Conservation (phyloP, 2,329 filamentous ascomycete species). For the Aspergillus pseudotamarii region DNA sequence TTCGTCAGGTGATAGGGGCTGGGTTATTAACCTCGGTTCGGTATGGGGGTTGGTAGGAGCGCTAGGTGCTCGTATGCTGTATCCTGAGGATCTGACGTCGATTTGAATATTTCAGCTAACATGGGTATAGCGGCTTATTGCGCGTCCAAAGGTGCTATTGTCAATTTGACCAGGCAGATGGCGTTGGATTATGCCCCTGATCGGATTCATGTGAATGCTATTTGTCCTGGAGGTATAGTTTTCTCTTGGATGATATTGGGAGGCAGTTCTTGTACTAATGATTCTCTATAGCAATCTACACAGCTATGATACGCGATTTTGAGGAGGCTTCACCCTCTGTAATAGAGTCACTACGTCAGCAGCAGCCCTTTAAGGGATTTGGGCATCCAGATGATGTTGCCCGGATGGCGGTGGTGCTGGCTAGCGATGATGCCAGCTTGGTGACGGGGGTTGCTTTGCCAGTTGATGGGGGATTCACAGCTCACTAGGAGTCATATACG, state of each 20-base stretch:
- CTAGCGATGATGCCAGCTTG: conserved; percentile 51
- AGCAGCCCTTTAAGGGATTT: conserved; percentile 31
- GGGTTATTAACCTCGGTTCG: conserved; percentile 36
- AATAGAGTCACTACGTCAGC: conserved; percentile 12
- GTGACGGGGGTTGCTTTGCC: conserved; percentile 49
- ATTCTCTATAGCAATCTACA: conserved; percentile 25
- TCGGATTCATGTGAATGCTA: conserved; percentile 56
- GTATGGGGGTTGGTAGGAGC: conserved; percentile 33
- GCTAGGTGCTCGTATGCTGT: conserved; percentile 21
- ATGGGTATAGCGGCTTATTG: conserved; percentile 41
- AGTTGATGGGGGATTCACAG: conserved; percentile 51
- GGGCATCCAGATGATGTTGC: conserved; percentile 40
- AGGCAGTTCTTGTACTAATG: neutral
- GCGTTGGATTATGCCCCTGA: conserved; percentile 54
- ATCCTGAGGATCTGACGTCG: conserved; percentile 7
- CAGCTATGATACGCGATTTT: conserved; percentile 23
- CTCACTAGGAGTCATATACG: conserved; percentile 9
- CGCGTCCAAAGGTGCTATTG: conserved; percentile 55
- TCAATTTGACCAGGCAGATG: conserved; percentile 52
- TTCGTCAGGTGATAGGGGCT: conserved; percentile 33
- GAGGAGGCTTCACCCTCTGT: neutral
- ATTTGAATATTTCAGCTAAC: conserved; percentile 2
- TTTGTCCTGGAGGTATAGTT: conserved; percentile 54
- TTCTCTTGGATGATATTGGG: neutral
- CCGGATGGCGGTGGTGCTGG: conserved; percentile 48